Evolutionary conservation across 306 rosid genomes (phyloP).

Genomic region (Malus sieversii): DNA sequence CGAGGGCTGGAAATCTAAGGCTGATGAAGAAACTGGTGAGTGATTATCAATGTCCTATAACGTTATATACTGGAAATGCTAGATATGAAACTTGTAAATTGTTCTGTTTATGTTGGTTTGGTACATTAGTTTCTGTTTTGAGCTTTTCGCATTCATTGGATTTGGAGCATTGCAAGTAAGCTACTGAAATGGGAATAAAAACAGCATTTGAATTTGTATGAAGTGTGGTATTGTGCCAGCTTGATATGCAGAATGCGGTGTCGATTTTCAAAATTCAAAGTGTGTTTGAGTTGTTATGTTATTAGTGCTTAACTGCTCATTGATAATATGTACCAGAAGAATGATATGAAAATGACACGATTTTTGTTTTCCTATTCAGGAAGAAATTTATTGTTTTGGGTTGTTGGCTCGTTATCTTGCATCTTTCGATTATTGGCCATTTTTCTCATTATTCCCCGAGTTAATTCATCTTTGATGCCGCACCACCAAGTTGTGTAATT

Average conservation of each 20-base stretch:
- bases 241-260: not conserved
- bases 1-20: constrained; percentile 87
- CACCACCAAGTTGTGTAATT: constrained; percentile 28
- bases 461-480: not conserved
- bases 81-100: not conserved
- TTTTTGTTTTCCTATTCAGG: not conserved
- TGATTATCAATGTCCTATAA: not conserved
- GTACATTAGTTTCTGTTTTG: not conserved
- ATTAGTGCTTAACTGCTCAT: not conserved
- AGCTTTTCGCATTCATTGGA: not conserved
- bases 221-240: not conserved
- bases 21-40: constrained; percentile 89
- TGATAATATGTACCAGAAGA: not conserved
- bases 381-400: not conserved
- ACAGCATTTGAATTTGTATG: not conserved
- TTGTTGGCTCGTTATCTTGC: not conserved
- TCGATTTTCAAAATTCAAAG: not conserved
- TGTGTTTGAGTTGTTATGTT: not conserved
- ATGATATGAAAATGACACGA: not conserved
- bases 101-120: not conserved
- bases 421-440: not conserved
- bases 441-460: not conserved
- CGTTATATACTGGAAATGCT: not conserved
- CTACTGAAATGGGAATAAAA: not conserved
- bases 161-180: not conserved